Evolutionary conservation across 1,139 yeast genomes (phyloP).

Genomic region (Yamadazyma dushanensis): DNA sequence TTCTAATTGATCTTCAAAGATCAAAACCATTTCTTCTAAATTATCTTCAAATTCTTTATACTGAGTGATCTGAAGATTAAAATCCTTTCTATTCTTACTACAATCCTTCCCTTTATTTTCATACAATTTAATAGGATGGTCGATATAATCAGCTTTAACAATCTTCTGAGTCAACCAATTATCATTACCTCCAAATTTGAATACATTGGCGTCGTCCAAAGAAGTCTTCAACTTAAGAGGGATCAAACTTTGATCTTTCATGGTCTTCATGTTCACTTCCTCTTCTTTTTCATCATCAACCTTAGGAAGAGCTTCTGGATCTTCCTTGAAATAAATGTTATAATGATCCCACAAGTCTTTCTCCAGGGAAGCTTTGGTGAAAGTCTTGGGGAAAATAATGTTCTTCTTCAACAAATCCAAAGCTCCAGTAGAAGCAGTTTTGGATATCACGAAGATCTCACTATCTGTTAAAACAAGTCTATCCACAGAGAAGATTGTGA

Average conservation of each 20-base stretch:
- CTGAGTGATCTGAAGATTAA: slow-evolving; percentile 12
- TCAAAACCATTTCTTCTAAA: slow-evolving; percentile 14
- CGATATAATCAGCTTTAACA: slow-evolving; percentile 18
- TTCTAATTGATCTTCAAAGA: slow-evolving; percentile 18
- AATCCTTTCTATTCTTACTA: slow-evolving; percentile 13
- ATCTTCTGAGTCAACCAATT: slow-evolving; percentile 14
- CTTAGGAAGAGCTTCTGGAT: slow-evolving; percentile 4
- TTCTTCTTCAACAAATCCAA: slow-evolving; percentile 6
- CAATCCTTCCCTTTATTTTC: slow-evolving; percentile 22
- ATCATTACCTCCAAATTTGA: slow-evolving; percentile 13
- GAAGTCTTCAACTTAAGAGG: neutral
- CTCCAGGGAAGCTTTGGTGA: slow-evolving; percentile 2
- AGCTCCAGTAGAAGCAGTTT: neutral
- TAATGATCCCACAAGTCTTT: slow-evolving; percentile 15
- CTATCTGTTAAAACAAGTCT: neutral
- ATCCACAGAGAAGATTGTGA: neutral
- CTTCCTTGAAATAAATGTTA: slow-evolving; percentile 13
- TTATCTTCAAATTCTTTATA: slow-evolving; percentile 13
- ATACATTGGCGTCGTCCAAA: slow-evolving; percentile 10
- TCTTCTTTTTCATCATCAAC: neutral
- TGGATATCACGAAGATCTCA: neutral
- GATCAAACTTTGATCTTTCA: neutral
- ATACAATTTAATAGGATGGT: slow-evolving; percentile 16
- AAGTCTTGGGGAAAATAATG: slow-evolving; percentile 13
- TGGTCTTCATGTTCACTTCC: slow-evolving; percentile 3